phyloP scores from a whole-genome alignment of 2,329 filamentous ascomycete species.

The Penicillium sp. region DNA sequence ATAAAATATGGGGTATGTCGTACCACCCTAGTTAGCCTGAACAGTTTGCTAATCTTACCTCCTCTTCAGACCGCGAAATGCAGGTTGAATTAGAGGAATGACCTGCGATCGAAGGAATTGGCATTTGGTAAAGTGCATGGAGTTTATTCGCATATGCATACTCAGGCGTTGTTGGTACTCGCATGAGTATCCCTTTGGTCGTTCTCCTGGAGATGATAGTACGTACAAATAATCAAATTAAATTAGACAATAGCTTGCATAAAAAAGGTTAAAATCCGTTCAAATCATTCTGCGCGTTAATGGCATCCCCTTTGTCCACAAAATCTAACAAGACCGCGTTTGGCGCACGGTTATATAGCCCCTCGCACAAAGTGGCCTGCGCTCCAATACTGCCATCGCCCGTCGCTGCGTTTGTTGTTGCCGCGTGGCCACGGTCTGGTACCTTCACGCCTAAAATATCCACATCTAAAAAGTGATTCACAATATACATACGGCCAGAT shows the following conservation, averaged over 20 bases:
- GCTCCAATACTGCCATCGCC: conserved; percentile 50
- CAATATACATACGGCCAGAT: conserved; percentile 50
- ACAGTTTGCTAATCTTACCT: not conserved
- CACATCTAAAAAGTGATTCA: conserved; percentile 55
- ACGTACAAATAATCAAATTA: not conserved
- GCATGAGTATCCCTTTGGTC: conserved; percentile 46
- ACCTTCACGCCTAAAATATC: conserved; percentile 47
- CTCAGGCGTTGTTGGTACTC: conserved; percentile 32
- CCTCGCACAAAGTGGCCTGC: conserved; percentile 45
- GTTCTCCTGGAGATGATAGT: not conserved
- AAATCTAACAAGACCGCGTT: conserved; percentile 53
- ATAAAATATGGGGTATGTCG: conserved; percentile 64
- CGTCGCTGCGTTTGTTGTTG: conserved; percentile 48
- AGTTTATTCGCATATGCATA: conserved; percentile 6
- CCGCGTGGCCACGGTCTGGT: conserved; percentile 46
- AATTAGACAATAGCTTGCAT: not conserved
- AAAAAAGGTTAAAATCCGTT: conserved; percentile 46
- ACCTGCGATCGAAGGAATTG: not conserved
- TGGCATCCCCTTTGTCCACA: conserved; percentile 50
- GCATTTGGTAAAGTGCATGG: not conserved
- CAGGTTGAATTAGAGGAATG: conserved; percentile 42
- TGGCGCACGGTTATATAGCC: conserved; percentile 43
- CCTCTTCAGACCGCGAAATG: conserved; percentile 40
- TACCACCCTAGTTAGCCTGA: not conserved
- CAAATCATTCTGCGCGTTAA: conserved; percentile 44